Conservation (phyloP, 2,329 filamentous ascomycete species). For the Sphaerostilbella broomeana region DNA sequence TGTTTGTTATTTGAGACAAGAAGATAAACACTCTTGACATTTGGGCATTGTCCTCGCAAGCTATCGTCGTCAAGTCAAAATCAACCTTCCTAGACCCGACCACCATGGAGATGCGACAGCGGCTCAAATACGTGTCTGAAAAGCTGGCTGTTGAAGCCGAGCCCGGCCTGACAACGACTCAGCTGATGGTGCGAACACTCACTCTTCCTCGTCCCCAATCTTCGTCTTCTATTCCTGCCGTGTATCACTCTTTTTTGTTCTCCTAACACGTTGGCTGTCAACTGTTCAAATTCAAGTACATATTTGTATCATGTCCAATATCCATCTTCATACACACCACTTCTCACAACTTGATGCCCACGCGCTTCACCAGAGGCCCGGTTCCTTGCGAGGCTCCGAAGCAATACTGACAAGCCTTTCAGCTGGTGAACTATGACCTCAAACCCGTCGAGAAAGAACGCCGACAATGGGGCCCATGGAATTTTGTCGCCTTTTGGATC, state of each 20-base stretch:
- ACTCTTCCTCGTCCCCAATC: not conserved
- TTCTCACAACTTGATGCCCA: no score
- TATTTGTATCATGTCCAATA: no score
- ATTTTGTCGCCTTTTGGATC: constrained; percentile 85
- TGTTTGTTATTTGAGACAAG: constrained; percentile 11
- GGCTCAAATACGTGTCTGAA: constrained; percentile 38
- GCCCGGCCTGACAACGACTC: constrained; percentile 66
- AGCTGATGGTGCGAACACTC: constrained; percentile 61
- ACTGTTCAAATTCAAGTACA: no score
- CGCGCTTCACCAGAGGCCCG: no score
- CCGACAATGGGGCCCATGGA: constrained; percentile 79
- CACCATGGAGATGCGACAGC: constrained; percentile 24
- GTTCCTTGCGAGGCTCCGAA: no score
- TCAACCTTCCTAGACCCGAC: no score
- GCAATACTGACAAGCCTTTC: constrained; percentile 11
- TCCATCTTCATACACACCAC: no score
- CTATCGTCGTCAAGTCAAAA: no score
- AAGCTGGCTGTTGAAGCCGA: constrained; percentile 67
- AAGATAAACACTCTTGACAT: not conserved
- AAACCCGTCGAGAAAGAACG: constrained; percentile 73
- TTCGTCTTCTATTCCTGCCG: not conserved
- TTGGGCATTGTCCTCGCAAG: no score
- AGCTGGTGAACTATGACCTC: constrained; percentile 76
- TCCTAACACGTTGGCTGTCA: no score
- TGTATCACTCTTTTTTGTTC: no score